Conservation (phyloP, 108 stramenopile species). For the Poteriospumella lacustris region DNA sequence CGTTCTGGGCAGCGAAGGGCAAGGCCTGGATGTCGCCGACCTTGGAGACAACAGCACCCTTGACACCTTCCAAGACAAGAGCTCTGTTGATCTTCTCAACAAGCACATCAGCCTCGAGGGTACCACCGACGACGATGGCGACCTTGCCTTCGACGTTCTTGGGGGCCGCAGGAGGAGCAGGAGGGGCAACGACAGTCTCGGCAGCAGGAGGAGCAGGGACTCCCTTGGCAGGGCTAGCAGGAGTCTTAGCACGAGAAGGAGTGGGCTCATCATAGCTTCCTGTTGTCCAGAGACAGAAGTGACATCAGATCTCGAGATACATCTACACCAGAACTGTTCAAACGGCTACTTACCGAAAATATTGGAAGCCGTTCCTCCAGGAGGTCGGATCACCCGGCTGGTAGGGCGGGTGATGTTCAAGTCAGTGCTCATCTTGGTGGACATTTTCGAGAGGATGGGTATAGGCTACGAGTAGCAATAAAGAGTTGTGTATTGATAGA, state of each 20-base stretch:
- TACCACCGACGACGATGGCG: not conserved
- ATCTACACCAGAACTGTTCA: no score
- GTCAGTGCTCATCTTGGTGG: slow-evolving; percentile 1
- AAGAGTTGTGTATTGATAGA: no score
- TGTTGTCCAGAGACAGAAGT: no score
- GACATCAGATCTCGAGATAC: no score
- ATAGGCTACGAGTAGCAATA: no score
- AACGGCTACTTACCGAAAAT: not conserved
- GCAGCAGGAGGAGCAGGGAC: not conserved
- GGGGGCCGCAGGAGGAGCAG: not conserved
- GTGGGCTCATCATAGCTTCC: no score
- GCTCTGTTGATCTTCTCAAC: not conserved
- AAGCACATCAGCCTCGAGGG: not conserved
- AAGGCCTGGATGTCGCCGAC: not conserved
- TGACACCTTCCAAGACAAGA: not conserved
- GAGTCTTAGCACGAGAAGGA: not conserved
- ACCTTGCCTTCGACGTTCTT: not conserved
- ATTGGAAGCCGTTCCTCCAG: not conserved
- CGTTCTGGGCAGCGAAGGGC: not conserved
- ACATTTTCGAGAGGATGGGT: no score
- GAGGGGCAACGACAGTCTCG: not conserved
- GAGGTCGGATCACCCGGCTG: not conserved
- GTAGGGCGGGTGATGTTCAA: slow-evolving; percentile 8
- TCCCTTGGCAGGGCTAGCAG: not conserved
- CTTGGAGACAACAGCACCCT: not conserved